Evolutionary conservation across 495 filamentous ascomycete genomes (phyloP).

Genomic region (Neurospora sp.): DNA sequence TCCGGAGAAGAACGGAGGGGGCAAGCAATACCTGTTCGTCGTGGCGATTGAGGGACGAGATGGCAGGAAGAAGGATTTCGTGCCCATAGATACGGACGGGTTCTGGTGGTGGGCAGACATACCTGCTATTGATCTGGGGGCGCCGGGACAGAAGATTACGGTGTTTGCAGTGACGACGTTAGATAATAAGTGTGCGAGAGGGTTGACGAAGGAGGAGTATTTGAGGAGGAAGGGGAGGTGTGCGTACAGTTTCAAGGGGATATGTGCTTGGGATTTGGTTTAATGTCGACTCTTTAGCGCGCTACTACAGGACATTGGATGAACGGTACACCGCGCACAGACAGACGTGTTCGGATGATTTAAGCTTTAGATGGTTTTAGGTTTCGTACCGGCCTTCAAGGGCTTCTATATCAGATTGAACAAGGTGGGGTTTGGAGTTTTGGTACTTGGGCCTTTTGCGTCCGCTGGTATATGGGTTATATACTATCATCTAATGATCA

Average conservation of each 20-base stretch:
- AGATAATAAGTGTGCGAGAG: conserved; percentile 54
- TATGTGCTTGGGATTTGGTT: conserved; percentile 64
- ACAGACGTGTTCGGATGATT: not conserved
- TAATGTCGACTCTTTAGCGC: not conserved
- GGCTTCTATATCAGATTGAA: not conserved
- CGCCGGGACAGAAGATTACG: conserved; percentile 53
- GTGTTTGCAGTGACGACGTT: conserved; percentile 54
- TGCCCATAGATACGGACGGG: conserved; percentile 54
- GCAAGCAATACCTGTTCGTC: conserved; percentile 53
- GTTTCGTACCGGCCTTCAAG: not conserved
- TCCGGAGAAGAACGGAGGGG: conserved; percentile 49
- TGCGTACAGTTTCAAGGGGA: conserved; percentile 50
- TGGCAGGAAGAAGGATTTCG: conserved; percentile 56
- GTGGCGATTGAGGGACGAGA: conserved; percentile 56
- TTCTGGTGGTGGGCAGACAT: conserved; percentile 70
- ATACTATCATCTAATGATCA: not conserved
- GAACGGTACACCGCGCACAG: not conserved
- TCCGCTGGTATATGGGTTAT: not conserved
- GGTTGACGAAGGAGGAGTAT: conserved; percentile 58
- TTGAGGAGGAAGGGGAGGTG: conserved; percentile 45
- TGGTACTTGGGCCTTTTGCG: not conserved
- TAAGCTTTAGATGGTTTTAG: not conserved
- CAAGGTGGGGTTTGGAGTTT: not conserved
- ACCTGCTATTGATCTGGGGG: conserved; percentile 50
- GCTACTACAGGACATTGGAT: not conserved